Percentiles rank a stretch among this genome's conserved stretches.
Evolutionary conservation across 768 basidiomycete genomes (phyloP).

Genomic region (Tulasnella sp.): DNA sequence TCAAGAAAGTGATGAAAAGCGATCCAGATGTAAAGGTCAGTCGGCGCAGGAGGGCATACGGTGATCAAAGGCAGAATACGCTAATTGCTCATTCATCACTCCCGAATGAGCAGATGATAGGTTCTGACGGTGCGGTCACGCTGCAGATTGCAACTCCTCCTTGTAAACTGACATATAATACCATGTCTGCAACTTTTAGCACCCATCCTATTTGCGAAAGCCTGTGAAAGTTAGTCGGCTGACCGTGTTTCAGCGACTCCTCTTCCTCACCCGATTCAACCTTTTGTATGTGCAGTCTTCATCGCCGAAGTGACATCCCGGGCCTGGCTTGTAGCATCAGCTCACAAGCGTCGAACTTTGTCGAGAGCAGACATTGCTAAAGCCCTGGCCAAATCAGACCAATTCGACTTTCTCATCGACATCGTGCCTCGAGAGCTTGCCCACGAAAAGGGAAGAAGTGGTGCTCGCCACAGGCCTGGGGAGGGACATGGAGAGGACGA

Average conservation of each 20-base stretch:
- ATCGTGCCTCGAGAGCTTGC: conserved; percentile 80
- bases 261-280: not conserved
- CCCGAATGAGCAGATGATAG: conserved; percentile 68
- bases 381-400: conserved; percentile 84
- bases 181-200: conserved; percentile 33
- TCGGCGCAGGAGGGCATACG: not conserved
- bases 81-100: not conserved
- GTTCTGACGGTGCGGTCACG: conserved; percentile 67
- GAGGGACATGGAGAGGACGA: not conserved
- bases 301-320: conserved; percentile 94
- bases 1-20: conserved; percentile 99
- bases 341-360: conserved; percentile 90
- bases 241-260: not conserved
- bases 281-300: conserved; percentile 50
- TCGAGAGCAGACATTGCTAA: conserved; percentile 90
- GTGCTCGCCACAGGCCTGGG: not conserved
- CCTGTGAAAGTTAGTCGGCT: conserved; percentile 79
- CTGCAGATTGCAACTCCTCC: not conserved
- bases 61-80: not conserved
- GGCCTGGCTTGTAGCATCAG: conserved; percentile 90
- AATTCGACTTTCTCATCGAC: conserved; percentile 96
- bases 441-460: not conserved
- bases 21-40: conserved; percentile 89
- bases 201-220: conserved; percentile 93
- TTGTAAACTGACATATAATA: not conserved